Percentiles rank a stretch among this genome's conserved stretches.
Evolutionary conservation across 768 basidiomycete genomes (phyloP).

Genomic region (Tulasnella sp.): DNA sequence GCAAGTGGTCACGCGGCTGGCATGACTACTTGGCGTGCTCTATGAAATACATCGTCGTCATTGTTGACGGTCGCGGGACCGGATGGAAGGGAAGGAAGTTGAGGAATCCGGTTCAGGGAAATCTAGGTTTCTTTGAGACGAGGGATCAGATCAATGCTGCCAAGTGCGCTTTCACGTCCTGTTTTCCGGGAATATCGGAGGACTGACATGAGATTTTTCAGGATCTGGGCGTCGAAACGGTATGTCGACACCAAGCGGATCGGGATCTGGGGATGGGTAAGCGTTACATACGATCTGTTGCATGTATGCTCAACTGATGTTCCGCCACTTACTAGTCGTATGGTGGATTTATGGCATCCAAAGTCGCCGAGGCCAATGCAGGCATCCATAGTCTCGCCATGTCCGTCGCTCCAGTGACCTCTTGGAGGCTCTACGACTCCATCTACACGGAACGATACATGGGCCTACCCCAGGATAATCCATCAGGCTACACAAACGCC

Average conservation of each 20-base stretch:
- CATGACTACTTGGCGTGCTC: slow-evolving; percentile 74
- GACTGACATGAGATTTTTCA: slow-evolving; percentile 20
- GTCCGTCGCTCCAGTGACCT: slow-evolving; percentile 86
- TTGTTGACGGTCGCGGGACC: slow-evolving; percentile 89
- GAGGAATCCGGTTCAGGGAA: slow-evolving; percentile 77
- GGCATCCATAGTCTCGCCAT: slow-evolving; percentile 85
- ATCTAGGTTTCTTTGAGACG: slow-evolving; percentile 83
- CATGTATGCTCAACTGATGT: no score
- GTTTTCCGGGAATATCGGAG: no score
- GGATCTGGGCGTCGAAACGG: slow-evolving; percentile 70
- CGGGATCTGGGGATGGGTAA: slow-evolving; percentile 97
- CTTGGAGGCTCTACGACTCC: slow-evolving; percentile 78
- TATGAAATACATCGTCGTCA: slow-evolving; percentile 73
- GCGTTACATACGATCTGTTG: slow-evolving; percentile 25
- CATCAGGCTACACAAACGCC: slow-evolving; percentile 78
- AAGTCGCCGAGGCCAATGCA: slow-evolving; percentile 82
- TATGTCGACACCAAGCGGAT: slow-evolving; percentile 85
- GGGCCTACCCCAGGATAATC: slow-evolving; percentile 68
- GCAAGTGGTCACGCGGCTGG: slow-evolving; percentile 65
- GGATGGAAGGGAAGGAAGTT: slow-evolving; percentile 78
- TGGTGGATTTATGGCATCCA: slow-evolving; percentile 92
- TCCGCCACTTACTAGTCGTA: slow-evolving; percentile 65
- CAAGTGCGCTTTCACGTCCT: slow-evolving; percentile 36
- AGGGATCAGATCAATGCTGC: slow-evolving; percentile 84
- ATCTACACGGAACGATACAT: slow-evolving; percentile 98